These are phyloP conservation scores for Sordariomycetes sp. DNA, from an alignment of 2,329 filamentous ascomycete species.

Conservation along the genomic window DNA sequence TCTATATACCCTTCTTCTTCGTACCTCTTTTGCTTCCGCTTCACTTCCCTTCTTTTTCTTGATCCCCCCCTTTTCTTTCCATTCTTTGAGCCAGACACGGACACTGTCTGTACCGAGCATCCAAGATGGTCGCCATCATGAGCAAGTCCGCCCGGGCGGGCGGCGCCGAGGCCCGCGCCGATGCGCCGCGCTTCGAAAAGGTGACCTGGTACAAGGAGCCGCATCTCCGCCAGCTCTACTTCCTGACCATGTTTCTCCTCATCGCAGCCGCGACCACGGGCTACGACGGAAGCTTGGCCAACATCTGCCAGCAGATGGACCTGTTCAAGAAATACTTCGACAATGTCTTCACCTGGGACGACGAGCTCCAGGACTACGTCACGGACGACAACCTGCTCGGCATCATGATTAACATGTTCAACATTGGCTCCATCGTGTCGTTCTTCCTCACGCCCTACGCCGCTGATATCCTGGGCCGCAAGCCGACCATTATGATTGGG, in stretches of 20 bases:
- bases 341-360: not conserved
- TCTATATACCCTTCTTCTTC: not conserved
- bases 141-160: not conserved
- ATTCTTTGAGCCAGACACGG: not conserved
- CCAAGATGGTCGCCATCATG: not conserved
- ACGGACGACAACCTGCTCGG: conserved; percentile 24
- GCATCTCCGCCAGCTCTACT: conserved; percentile 41
- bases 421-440: conserved; percentile 32
- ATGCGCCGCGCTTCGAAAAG: conserved; percentile 35
- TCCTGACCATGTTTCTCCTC: conserved; percentile 37
- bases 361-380: not conserved
- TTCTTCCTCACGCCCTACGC: conserved; percentile 32
- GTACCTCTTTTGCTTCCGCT: not conserved
- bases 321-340: conserved; percentile 36
- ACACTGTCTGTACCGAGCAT: not conserved
- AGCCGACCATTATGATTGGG: conserved; percentile 26
- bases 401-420: conserved; percentile 37
- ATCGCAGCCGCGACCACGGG: conserved; percentile 48
- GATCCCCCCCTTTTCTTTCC: not conserved
- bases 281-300: conserved; percentile 48
- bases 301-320: conserved; percentile 44
- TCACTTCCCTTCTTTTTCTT: not conserved
- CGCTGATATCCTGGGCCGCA: conserved; percentile 28
- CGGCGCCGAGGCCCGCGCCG: conserved; percentile 7
- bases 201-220: conserved; percentile 44